Conservation (phyloP, 257 asterid species). For the Oldenlandia corymbosa region DNA sequence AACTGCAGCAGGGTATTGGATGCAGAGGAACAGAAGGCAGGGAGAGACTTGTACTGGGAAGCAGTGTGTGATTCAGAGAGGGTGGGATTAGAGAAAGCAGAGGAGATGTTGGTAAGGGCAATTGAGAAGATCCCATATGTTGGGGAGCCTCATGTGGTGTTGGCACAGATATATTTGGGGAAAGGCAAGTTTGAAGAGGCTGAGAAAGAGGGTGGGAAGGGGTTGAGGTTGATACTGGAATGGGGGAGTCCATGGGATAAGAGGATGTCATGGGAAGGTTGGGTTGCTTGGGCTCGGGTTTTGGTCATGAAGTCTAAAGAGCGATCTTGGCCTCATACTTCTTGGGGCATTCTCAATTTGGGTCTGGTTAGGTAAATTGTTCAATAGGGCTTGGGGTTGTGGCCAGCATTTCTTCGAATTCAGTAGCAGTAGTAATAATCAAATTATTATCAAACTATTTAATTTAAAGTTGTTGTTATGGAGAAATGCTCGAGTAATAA, state of each 20-base stretch:
- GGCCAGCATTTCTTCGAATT: no score
- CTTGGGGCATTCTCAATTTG: conserved; percentile 63
- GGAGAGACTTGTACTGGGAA: conserved; percentile 77
- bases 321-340: conserved; percentile 55
- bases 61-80: conserved; percentile 54
- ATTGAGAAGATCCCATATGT: conserved; percentile 68
- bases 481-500: no score
- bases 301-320: conserved; percentile 55
- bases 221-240: conserved; percentile 61
- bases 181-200: conserved; percentile 56
- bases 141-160: conserved; percentile 62
- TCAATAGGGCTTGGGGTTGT: no score
- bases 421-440: no score
- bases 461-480: no score
- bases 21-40: conserved; percentile 41
- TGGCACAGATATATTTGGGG: conserved; percentile 64
- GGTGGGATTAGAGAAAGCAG: conserved; percentile 48
- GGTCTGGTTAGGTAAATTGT: conserved; percentile 43
- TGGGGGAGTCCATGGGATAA: conserved; percentile 98
- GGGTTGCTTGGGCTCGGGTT: conserved; percentile 87
- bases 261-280: conserved; percentile 88
- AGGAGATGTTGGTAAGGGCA: conserved; percentile 44
- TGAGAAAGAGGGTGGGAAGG: conserved; percentile 51
- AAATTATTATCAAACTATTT: no score
- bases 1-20: conserved; percentile 41